Conservation (phyloP, 2,329 filamentous ascomycete genomes). For the Hymenoscyphus repandus region DNA sequence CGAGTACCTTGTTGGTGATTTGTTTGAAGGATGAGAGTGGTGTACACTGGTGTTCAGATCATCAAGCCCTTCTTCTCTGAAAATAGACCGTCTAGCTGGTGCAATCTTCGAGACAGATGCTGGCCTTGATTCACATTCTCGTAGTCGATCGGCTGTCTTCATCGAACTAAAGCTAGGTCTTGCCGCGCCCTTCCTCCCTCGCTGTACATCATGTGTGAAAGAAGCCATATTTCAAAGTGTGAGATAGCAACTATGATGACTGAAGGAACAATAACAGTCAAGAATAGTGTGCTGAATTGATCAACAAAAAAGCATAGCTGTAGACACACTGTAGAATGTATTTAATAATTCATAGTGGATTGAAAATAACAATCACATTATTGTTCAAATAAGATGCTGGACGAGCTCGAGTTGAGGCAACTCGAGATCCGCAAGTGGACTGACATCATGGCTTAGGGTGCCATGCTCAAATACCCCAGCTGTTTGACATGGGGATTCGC, state of each 20-base stretch:
- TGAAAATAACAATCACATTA: background rate
- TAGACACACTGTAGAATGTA: no score
- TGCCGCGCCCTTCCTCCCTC: slow-evolving; percentile 9
- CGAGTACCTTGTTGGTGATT: slow-evolving; percentile 9
- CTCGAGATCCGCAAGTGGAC: background rate
- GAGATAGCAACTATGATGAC: background rate
- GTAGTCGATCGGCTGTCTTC: slow-evolving; percentile 21
- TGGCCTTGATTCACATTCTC: slow-evolving; percentile 17
- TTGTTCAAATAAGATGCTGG: background rate
- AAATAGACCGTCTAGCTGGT: slow-evolving; percentile 16
- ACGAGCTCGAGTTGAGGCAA: background rate
- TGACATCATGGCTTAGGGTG: background rate
- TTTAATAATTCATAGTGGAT: background rate
- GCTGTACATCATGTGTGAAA: slow-evolving; percentile 10
- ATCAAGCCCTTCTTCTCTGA: slow-evolving; percentile 28
- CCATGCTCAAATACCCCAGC: background rate
- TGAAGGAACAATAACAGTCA: background rate
- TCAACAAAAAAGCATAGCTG: background rate
- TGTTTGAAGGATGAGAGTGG: slow-evolving; percentile 4
- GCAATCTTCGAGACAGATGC: slow-evolving; percentile 11
- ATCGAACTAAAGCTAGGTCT: slow-evolving; percentile 21
- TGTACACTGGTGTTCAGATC: slow-evolving; percentile 21
- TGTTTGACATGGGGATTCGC: background rate
- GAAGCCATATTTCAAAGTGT: background rate
- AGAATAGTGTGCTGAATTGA: background rate